Conservation (phyloP, 805 yeast genomes). For the Cyberlindnera veronae region DNA sequence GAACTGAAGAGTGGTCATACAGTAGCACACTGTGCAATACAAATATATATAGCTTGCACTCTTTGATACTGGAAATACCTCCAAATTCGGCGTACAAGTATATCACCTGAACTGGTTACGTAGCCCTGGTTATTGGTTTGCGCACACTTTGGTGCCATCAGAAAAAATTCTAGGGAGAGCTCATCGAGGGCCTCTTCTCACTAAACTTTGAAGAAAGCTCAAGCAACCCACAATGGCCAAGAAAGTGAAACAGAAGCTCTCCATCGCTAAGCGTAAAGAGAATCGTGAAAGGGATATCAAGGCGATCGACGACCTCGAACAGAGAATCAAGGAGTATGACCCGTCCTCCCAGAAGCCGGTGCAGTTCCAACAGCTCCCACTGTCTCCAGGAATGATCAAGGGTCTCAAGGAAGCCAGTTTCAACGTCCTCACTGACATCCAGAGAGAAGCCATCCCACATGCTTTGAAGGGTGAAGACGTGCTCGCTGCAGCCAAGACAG, state of each 20-base stretch:
- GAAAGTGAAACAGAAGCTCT: constrained; percentile 27
- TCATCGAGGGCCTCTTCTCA: no score
- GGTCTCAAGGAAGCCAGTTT: constrained; percentile 82
- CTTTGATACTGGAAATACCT: neutral
- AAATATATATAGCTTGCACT: no score
- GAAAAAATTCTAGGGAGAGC: no score
- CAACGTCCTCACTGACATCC: constrained; percentile 80
- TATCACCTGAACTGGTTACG: no score
- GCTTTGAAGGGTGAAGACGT: constrained; percentile 85
- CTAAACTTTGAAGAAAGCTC: no score
- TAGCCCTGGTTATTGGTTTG: no score
- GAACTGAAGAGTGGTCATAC: no score
- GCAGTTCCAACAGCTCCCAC: constrained; percentile 76
- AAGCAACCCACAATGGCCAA: constrained; percentile 42
- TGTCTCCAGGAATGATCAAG: constrained; percentile 56
- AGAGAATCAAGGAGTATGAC: constrained; percentile 53
- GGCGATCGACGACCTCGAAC: constrained; percentile 41
- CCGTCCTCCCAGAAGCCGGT: constrained; percentile 35
- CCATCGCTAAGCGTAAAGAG: constrained; percentile 36
- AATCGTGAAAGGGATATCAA: constrained; percentile 35
- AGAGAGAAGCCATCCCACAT: constrained; percentile 69
- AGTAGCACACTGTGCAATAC: no score
- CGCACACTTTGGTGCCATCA: no score
- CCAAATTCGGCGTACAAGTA: neutral
- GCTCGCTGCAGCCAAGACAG: constrained; percentile 95